Evolutionary conservation across 2,329 filamentous ascomycete species (phyloP), one percentile per base, ranked within the genome.

Genomic region (Colletotrichum spaethianum): DNA sequence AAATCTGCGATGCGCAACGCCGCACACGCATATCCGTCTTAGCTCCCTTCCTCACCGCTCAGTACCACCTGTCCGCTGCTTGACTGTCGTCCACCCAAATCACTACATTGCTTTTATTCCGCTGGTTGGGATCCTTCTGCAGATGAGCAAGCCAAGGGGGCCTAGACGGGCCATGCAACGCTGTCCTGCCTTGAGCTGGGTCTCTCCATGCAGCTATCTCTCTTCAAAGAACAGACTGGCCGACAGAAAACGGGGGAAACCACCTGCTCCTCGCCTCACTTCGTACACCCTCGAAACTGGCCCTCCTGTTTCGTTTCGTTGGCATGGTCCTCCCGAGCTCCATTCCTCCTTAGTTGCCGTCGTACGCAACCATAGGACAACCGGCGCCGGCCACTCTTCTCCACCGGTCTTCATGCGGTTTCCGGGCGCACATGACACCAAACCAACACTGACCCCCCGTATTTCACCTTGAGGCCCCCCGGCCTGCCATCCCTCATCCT

Each of bases 1-100:
- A 70, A 73, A 71, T 70, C 70, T 73, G 70, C 60, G 44, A 73
- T 70, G 67, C 70, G 60, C 70, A 73, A 66, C 70, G 70, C 70
- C 67, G 70, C 70, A 73, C 60, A 70, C 70, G 70, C 70, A 73
- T 70, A 61, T 70, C 70, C 67, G 67, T 67, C 66, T 70, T 73
- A 73, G 70, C 67, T 70, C 66, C 70, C 48, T 62, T 48, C 23
- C 70, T 62, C 68, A 73, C 70, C 70, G 70, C 70, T 71, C 48
- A 56, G 67, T 61, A 65, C 70, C 55, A 59, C 46, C 31, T 56
- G 48, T 64, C 62, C 31, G 48, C 48, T 3, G n/a, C 38, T 36
- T 38, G 26, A 23, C 55, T 50, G 46, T 26, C 31, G 56, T 50
- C 67, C 66, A 73, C 66, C 52, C 66, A 56, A 64, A 64, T 67